phyloP scores from a whole-genome alignment of 2,329 filamentous ascomycete genomes.

The Seiridium unicorne region DNA sequence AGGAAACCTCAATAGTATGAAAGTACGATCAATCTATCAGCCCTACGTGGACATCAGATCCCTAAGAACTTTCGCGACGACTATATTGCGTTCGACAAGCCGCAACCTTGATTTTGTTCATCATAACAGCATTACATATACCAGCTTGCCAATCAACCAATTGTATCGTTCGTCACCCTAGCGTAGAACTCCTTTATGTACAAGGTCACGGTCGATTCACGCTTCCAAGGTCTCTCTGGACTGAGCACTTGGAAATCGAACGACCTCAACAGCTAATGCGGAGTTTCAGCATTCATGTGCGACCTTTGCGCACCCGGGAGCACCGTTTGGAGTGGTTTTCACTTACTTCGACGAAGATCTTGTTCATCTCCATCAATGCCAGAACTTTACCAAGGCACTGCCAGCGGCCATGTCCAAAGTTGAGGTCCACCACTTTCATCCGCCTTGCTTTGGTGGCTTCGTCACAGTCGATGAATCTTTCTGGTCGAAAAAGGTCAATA shows the following conservation, averaged over 20 bases:
- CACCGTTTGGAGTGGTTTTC: background rate
- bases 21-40: too few species aligned
- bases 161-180: background rate
- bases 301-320: background rate
- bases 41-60: too few species aligned
- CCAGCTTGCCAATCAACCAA: background rate
- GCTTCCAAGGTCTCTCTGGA: constrained; percentile 1
- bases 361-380: constrained; percentile 10
- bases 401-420: constrained; percentile 12
- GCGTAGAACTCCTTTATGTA: background rate
- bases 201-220: background rate
- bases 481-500: constrained; percentile 9
- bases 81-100: too few species aligned
- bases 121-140: background rate
- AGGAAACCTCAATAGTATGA: too few species aligned
- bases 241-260: constrained; percentile 5
- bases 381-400: constrained; percentile 9
- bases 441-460: background rate
- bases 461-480: constrained; percentile 11
- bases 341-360: constrained; percentile 8
- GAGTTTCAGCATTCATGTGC: background rate
- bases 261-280: background rate
- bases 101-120: background rate
- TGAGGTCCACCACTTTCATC: constrained; percentile 9
- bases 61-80: too few species aligned